Conservation (phyloP, 257 asterid species). For the Cynanchum wilfordii region DNA sequence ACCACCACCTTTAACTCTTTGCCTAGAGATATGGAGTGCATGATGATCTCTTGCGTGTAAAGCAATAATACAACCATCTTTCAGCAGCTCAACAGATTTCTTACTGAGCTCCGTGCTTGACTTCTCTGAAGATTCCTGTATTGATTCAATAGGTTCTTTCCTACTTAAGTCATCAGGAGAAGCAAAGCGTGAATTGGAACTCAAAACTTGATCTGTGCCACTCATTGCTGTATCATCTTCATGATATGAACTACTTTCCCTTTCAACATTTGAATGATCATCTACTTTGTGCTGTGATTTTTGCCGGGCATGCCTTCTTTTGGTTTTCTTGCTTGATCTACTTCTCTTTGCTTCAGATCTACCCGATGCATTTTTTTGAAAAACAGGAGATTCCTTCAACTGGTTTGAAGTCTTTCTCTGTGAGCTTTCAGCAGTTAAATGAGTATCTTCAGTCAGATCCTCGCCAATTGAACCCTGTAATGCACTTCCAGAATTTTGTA, state of each 20-base stretch:
- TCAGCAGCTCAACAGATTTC: conserved; percentile 63
- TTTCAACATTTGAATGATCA: conserved; percentile 51
- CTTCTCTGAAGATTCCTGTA: conserved; percentile 47
- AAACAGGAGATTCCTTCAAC: conserved; percentile 53
- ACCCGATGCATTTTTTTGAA: conserved; percentile 48
- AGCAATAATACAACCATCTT: conserved; percentile 85
- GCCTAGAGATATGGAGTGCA: conserved; percentile 82
- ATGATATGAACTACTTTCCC: conserved; percentile 69
- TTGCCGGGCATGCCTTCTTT: conserved; percentile 88
- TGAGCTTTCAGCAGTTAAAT: conserved; percentile 58
- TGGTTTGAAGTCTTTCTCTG: conserved; percentile 49
- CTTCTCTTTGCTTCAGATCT: conserved; percentile 79
- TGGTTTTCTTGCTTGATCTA: conserved; percentile 93
- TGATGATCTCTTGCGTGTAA: conserved; percentile 72
- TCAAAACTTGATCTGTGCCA: conserved; percentile 83
- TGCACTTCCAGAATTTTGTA: conserved; percentile 44
- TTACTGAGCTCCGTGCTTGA: conserved; percentile 43
- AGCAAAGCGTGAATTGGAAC: conserved; percentile 86
- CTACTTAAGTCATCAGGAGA: conserved; percentile 85
- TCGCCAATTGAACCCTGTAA: conserved; percentile 54
- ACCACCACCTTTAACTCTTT: conserved; percentile 91
- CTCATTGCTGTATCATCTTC: conserved; percentile 90
- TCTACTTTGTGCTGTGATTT: conserved; percentile 81
- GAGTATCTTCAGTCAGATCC: conserved; percentile 45
- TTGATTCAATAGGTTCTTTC: conserved; percentile 59